Base-by-base conservation (phyloP, 805 yeast genomes). In the Priceomyces castillae region DNA sequence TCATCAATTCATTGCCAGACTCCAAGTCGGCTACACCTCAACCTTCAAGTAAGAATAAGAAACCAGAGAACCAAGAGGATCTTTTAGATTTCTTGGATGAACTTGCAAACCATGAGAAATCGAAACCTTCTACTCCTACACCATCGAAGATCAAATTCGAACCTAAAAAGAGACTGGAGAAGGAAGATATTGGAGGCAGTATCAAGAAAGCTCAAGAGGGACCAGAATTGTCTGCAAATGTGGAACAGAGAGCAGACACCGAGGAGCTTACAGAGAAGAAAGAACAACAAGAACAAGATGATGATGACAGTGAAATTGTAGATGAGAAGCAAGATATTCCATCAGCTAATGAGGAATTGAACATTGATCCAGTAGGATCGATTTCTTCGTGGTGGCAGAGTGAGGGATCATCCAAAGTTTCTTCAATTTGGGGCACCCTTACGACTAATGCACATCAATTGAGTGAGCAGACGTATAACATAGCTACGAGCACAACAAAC, bases 1-100 rank as follows among this genome's bases (percentile, higher is more conserved):
- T 87, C 57, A 73, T 86, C 52, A 89, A 85, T 56, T 84, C 90
- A 0, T 74, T 89, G 38, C 94, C 95, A 2, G 89, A 83, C 39
- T 71, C 74, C 18, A 66, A 64, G 45, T 45, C 61, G n/a, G 54
- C 56, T 7, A 61, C 68, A 3, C 62, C 64, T 16, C 52, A 48
- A 23, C 65, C 73, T 34, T 55, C 56, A 9, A 45, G 53, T 15
- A 41, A 49, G 25, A 47, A 49, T 11, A 46, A 46, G 14, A 52
- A 61, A 37, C 57, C 49, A 16, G 74, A 58, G 2, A 75, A 77
- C 50, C 79, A 74, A 46, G 78, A 76, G 38, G 82, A 79, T 42
- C 72, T 78, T 36, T 58, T 78, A 45, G 81, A 75, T 15, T 79
- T 79, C 46, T 61, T 78, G 46, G 90, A 86, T 61, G 90, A 86